Base-by-base conservation (phyloP, 2,329 filamentous ascomycete genomes). In the Amphichorda felina region DNA sequence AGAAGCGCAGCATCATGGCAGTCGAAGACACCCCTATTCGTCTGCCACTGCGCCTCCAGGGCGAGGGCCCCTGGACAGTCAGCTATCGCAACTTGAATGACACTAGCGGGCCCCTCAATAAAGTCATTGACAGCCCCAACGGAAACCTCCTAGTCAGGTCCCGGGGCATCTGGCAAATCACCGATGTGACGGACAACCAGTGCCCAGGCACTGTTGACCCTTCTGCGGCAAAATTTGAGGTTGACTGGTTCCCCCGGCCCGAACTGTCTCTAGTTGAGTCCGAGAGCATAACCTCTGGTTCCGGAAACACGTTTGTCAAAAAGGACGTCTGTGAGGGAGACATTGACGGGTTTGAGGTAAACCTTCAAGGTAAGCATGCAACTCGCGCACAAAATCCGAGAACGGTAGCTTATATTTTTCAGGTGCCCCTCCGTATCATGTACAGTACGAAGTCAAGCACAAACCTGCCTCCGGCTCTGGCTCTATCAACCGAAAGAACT, bases 251-350 rank as follows among this genome's bases (percentile, higher is more conserved):
- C 46, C 72, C 83, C 24, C 75, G 88, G 32, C 93, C 91, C 1
- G 66, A 75, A 42, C 68, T 93, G 29, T 70, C 69, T 11, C 54
- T 91, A 31, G 65, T 77, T 5, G 71, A 81, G 40, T 74, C 73
- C n/a, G 66, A 75, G 4, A 72, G 77, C 32, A 67, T 84, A 32
- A 63, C 63, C 13, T 39, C 46, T 9, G 57, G 68, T 25, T 63
- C 66, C 13, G 64, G 62, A 8, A 63, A 66, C 19, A 66, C 68
- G 24, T 82, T 79, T 51, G 54, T 78, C 45, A 93, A 93, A 57
- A 72, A 78, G 29, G 79, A 88, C 41, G 80, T 98, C 21, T 98
- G 91, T 51, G 88, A 98, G 61, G 89, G 89, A 21, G 89, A 96
- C 41, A 82, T 94, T 49, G 89, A 95, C 54, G 77, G 79, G 4